Conservation (phyloP, 805 yeast species). For the Geotrichum ghanense region DNA sequence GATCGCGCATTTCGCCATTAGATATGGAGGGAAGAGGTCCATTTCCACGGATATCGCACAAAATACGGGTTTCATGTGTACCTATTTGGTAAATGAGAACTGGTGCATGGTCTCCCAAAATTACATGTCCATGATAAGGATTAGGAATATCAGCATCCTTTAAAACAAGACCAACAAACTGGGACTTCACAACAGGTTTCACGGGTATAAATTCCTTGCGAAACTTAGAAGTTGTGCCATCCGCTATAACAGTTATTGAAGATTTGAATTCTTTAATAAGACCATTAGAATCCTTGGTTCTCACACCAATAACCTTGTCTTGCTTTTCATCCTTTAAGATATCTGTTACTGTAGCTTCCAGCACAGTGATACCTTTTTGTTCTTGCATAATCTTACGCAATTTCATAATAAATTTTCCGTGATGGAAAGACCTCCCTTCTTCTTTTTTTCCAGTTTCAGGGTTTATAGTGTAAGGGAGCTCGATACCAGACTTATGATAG, state of each 20-base stretch:
- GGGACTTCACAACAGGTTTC: conserved; percentile 62
- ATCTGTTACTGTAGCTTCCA: conserved; percentile 76
- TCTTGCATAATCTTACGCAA: conserved; percentile 56
- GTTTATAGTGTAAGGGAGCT: conserved; percentile 52
- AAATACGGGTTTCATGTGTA: conserved; percentile 69
- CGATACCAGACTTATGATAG: conserved; percentile 44
- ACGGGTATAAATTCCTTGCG: conserved; percentile 60
- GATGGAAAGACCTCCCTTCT: conserved; percentile 83
- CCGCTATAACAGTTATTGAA: conserved; percentile 67
- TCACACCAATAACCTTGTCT: conserved; percentile 64
- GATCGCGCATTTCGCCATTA: conserved; percentile 44
- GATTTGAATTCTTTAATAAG: conserved; percentile 40
- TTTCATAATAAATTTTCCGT: conserved; percentile 76
- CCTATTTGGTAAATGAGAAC: conserved; percentile 81
- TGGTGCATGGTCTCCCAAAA: conserved; percentile 80
- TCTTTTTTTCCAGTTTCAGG: conserved; percentile 5
- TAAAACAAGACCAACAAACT: conserved; percentile 77
- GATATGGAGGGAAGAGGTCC: conserved; percentile 61
- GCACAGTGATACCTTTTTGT: conserved; percentile 63
- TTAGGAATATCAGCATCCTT: conserved; percentile 65
- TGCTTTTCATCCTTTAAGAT: conserved; percentile 43
- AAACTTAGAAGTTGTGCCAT: conserved; percentile 90
- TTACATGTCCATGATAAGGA: conserved; percentile 77
- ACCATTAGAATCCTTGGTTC: conserved; percentile 20
- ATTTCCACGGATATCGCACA: conserved; percentile 62